Evolutionary conservation across 1,139 yeast species (phyloP).

Genomic region (Lodderomyces elongisporus): DNA sequence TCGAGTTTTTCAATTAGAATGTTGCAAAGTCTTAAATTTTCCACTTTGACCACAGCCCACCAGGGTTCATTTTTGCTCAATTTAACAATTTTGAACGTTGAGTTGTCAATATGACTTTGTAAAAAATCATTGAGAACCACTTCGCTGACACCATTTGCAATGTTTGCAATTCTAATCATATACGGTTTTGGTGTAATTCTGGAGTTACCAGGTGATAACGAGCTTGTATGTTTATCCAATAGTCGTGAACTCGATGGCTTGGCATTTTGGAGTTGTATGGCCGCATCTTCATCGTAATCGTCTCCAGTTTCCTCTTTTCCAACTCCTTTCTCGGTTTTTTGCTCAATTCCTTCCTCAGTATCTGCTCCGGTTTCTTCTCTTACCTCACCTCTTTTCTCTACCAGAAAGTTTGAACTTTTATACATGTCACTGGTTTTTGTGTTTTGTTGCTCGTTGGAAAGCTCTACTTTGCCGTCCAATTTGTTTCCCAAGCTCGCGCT

Average conservation of each 20-base stretch:
- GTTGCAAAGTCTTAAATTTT: slow-evolving; percentile 3
- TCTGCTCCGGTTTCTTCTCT: background rate
- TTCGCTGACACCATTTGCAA: background rate
- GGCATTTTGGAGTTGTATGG: background rate
- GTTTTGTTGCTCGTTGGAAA: too few relatives aligned
- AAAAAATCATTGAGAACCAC: slow-evolving; percentile 1
- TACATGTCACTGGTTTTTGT: too few relatives aligned
- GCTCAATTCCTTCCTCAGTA: background rate
- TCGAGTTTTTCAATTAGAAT: slow-evolving; percentile 2
- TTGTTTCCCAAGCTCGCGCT: too few relatives aligned
- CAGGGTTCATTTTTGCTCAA: background rate
- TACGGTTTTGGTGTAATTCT: slow-evolving; percentile 3
- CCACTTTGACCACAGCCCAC: background rate
- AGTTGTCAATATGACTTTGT: background rate
- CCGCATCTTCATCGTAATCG: background rate
- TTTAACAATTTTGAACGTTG: slow-evolving; percentile 1
- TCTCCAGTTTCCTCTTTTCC: too few relatives aligned
- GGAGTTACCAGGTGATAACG: slow-evolving; percentile 4
- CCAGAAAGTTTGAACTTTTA: too few relatives aligned
- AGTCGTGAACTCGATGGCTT: slow-evolving; percentile 2
- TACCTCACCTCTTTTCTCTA: too few relatives aligned
- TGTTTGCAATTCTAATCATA: slow-evolving; percentile 2
- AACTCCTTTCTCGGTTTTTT: background rate
- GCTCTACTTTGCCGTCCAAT: too few relatives aligned
- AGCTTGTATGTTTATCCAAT: slow-evolving; percentile 3